Evolutionary conservation across 306 rosid species (phyloP).

Genomic region (Gastrolobium bilobum): DNA sequence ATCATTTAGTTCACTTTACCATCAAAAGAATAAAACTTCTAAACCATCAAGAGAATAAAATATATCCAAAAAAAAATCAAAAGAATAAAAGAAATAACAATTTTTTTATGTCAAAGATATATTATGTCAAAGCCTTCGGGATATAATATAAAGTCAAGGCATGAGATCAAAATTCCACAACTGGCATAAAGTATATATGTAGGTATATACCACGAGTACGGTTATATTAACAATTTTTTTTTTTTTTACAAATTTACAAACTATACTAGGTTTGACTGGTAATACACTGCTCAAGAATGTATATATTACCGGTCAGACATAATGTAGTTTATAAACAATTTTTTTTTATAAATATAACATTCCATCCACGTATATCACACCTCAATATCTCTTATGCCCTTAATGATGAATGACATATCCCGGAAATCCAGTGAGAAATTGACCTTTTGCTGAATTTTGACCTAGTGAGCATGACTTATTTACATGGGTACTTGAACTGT

Average conservation of each 20-base stretch:
- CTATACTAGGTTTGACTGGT: no score
- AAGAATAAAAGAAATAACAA: constrained; percentile 29
- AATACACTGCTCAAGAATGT: no score
- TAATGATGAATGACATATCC: constrained; percentile 56
- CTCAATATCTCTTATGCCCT: constrained; percentile 33
- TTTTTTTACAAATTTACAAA: no score
- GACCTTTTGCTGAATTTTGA: no score
- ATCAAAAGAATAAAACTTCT: constrained; percentile 3
- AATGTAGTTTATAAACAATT: no score
- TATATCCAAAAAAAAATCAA: not conserved
- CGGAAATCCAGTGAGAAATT: constrained; percentile 61
- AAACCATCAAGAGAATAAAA: no score
- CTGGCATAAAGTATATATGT: constrained; percentile 32
- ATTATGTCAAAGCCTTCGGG: constrained; percentile 34
- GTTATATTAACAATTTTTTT: no score
- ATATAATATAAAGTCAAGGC: constrained; percentile 37
- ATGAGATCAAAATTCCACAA: constrained; percentile 46
- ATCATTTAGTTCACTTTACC: constrained; percentile 18
- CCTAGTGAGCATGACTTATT: no score
- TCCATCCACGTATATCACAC: constrained; percentile 12
- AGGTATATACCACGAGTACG: no score
- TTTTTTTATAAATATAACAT: no score
- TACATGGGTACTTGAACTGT: no score
- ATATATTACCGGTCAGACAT: no score
- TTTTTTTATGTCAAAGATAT: constrained; percentile 14